Evolutionary conservation across 768 basidiomycete species (phyloP).

Genomic region (Lactarius deliciosus): DNA sequence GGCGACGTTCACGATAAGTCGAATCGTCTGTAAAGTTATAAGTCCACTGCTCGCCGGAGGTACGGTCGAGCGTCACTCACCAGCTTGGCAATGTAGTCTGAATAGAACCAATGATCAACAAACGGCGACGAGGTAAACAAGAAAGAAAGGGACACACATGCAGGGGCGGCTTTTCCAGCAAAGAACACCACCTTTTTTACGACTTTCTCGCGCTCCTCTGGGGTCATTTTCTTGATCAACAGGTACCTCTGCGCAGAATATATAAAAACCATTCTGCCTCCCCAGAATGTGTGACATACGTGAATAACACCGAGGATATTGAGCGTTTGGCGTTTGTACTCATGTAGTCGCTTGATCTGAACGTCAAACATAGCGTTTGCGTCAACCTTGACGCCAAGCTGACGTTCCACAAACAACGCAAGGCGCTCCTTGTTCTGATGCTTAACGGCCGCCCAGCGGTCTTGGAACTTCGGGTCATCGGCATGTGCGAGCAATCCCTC

Average conservation of each 20-base stretch:
- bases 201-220: slow-evolving; percentile 77
- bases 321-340: slow-evolving; percentile 94
- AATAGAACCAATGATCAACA: slow-evolving; percentile 19
- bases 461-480: slow-evolving; percentile 73
- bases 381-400: slow-evolving; percentile 68
- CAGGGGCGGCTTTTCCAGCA: slow-evolving; percentile 96
- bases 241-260: slow-evolving; percentile 66
- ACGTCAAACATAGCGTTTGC: slow-evolving; percentile 85
- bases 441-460: slow-evolving; percentile 83
- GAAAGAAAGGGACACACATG: slow-evolving; percentile 50
- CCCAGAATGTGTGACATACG: slow-evolving; percentile 39
- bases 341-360: slow-evolving; percentile 93
- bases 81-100: slow-evolving; percentile 90
- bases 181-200: slow-evolving; percentile 93
- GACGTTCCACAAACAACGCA: slow-evolving; percentile 69
- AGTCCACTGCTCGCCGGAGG: not conserved
- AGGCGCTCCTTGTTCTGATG: slow-evolving; percentile 88
- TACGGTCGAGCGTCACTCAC: slow-evolving; percentile 38
- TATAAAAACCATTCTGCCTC: not conserved
- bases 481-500: slow-evolving; percentile 70
- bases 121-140: not conserved
- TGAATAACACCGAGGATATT: slow-evolving; percentile 91
- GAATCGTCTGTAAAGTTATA: slow-evolving; percentile 62
- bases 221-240: slow-evolving; percentile 71
- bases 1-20: slow-evolving; percentile 90